phyloP scores from a whole-genome alignment of 441 rosid species.

The Melastoma candidum region DNA sequence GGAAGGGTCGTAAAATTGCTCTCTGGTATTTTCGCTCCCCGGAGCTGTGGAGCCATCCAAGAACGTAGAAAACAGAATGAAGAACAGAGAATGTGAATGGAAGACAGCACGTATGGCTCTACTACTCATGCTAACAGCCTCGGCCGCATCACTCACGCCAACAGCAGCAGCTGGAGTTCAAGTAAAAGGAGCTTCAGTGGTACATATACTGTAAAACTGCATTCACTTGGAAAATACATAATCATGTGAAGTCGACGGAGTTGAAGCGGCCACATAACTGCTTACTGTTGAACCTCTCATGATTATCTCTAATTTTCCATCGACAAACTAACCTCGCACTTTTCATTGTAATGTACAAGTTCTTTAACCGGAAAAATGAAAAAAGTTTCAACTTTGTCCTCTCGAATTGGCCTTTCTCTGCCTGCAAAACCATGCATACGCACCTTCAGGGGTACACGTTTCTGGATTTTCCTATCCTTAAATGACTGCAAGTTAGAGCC shows the following conservation, averaged over 20 bases:
- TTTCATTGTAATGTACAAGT: too few species aligned
- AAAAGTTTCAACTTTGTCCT: neutral
- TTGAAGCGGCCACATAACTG: too few species aligned
- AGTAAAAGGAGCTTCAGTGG: conserved; percentile 6
- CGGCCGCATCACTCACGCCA: conserved; percentile 38
- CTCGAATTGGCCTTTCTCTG: too few species aligned
- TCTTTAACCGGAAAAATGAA: neutral
- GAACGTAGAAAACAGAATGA: neutral
- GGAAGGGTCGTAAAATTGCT: conserved; percentile 69
- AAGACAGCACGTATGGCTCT: conserved; percentile 58
- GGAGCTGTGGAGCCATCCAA: conserved; percentile 47
- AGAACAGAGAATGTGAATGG: neutral
- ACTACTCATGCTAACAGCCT: conserved; percentile 88
- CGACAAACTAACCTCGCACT: too few species aligned
- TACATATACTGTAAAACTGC: neutral
- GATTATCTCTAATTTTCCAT: too few species aligned
- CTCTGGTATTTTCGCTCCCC: conserved; percentile 72
- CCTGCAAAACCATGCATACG: too few species aligned
- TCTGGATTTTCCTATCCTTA: too few species aligned
- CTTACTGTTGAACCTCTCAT: too few species aligned
- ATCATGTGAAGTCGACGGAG: too few species aligned
- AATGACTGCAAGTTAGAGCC: too few species aligned
- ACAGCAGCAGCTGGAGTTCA: conserved; percentile 41
- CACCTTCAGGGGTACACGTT: too few species aligned
- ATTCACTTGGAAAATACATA: too few species aligned